These are phyloP conservation scores for Aschersonia sp. DNA, from an alignment of 2,329 filamentous ascomycete genomes.

Conservation along the genomic window DNA sequence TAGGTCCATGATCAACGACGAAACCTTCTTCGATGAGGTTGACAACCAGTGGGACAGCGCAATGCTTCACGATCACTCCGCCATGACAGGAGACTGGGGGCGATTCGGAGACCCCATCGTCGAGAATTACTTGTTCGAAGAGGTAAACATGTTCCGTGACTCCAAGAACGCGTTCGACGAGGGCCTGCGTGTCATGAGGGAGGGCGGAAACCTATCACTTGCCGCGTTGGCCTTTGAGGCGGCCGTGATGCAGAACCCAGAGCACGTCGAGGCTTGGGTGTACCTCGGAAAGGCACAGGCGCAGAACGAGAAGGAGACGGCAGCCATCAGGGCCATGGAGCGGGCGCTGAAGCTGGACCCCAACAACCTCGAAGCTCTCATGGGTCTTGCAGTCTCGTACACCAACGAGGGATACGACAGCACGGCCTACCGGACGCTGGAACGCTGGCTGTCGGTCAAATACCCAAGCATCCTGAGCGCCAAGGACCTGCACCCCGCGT, in stretches of 20 bases:
- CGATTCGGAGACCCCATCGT: constrained; percentile 61
- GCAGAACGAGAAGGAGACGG: constrained; percentile 96
- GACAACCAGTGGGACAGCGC: constrained; percentile 66
- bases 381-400: constrained; percentile 92
- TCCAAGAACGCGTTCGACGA: constrained; percentile 81
- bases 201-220: constrained; percentile 85
- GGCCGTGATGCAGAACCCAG: constrained; percentile 76
- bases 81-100: constrained; percentile 44
- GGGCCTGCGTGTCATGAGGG: constrained; percentile 81
- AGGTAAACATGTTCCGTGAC: constrained; percentile 79
- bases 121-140: constrained; percentile 88
- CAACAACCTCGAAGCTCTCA: constrained; percentile 74
- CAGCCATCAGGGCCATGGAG: constrained; percentile 86
- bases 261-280: constrained; percentile 87
- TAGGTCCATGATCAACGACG: constrained; percentile 57
- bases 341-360: constrained; percentile 81
- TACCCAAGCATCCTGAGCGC: constrained; percentile 73
- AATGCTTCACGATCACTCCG: constrained; percentile 41
- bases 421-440: constrained; percentile 87
- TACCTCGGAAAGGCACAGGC: constrained; percentile 85
- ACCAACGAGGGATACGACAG: constrained; percentile 98
- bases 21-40: constrained; percentile 49
- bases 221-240: constrained; percentile 93
- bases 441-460: constrained; percentile 92
- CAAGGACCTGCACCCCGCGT: constrained; percentile 54